These are phyloP conservation scores for Sanghuangporus sanghuang DNA, from an alignment of 1,284 basidiomycete species.

Conservation along the genomic window DNA sequence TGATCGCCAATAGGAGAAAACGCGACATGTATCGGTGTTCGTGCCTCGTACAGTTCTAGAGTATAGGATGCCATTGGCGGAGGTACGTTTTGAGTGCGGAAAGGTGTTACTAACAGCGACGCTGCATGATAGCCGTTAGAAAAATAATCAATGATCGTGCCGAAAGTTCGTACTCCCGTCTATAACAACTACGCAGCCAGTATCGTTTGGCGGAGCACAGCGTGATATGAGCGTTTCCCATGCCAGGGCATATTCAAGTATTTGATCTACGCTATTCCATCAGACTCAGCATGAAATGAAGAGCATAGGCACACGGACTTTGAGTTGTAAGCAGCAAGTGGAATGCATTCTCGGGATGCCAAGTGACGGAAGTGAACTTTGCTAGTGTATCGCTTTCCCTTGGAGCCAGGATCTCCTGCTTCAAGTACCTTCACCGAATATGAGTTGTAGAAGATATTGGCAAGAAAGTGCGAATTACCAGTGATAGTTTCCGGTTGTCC, in stretches of 20 bases:
- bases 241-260: conserved; percentile 62
- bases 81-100: conserved; percentile 90
- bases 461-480: conserved; percentile 49
- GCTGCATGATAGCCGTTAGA: conserved; percentile 35
- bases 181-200: conserved; percentile 85
- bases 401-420: conserved; percentile 73
- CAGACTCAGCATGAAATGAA: neutral
- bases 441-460: conserved; percentile 14
- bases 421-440: conserved; percentile 66
- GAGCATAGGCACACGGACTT: conserved; percentile 40
- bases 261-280: conserved; percentile 33
- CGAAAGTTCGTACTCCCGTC: conserved; percentile 68
- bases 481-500: conserved; percentile 94
- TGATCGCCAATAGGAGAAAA: conserved; percentile 57
- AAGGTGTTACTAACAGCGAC: conserved; percentile 83
- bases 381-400: conserved; percentile 26
- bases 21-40: conserved; percentile 60
- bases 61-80: conserved; percentile 89
- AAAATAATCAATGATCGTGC: neutral
- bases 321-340: conserved; percentile 65
- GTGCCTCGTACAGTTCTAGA: conserved; percentile 33
- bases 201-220: conserved; percentile 65
- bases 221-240: conserved; percentile 76
- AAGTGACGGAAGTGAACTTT: conserved; percentile 65
- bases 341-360: conserved; percentile 85